A percentile compares a stretch with the other conserved stretches of the same genome.
Evolutionary conservation across 2,329 filamentous ascomycete genomes (phyloP).

Genomic region (Ambrosiella cleistominuta): DNA sequence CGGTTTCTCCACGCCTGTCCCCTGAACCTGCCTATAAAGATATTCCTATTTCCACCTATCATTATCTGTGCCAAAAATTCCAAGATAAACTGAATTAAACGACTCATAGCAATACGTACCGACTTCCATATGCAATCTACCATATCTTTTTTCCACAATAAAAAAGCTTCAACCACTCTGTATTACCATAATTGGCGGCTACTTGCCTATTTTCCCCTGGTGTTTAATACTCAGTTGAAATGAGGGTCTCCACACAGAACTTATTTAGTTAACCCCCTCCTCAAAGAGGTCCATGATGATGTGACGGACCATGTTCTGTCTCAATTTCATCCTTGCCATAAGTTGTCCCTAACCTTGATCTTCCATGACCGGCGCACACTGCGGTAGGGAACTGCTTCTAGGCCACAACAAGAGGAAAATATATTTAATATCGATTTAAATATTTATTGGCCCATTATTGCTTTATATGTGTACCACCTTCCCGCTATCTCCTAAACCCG

Average conservation of each 20-base stretch:
- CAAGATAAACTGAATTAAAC: not conserved
- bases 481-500: not conserved
- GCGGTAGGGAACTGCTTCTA: too few species aligned
- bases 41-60: not conserved
- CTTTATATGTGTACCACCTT: conserved; percentile 1
- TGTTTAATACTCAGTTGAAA: not conserved
- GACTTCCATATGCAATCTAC: not conserved
- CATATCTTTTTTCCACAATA: not conserved
- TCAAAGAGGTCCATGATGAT: not conserved
- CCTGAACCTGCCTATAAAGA: not conserved
- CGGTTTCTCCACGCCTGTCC: not conserved
- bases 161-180: not conserved
- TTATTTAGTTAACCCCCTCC: not conserved
- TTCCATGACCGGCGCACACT: too few species aligned
- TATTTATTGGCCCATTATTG: not conserved
- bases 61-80: not conserved
- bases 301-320: not conserved
- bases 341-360: not conserved
- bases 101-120: not conserved
- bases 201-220: too few species aligned
- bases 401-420: too few species aligned
- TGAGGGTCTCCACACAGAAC: not conserved
- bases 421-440: not conserved
- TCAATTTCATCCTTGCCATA: not conserved
- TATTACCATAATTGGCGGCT: too few species aligned